Evolutionary conservation across 805 yeast genomes (phyloP).

Genomic region (Yarrowia deformans): DNA sequence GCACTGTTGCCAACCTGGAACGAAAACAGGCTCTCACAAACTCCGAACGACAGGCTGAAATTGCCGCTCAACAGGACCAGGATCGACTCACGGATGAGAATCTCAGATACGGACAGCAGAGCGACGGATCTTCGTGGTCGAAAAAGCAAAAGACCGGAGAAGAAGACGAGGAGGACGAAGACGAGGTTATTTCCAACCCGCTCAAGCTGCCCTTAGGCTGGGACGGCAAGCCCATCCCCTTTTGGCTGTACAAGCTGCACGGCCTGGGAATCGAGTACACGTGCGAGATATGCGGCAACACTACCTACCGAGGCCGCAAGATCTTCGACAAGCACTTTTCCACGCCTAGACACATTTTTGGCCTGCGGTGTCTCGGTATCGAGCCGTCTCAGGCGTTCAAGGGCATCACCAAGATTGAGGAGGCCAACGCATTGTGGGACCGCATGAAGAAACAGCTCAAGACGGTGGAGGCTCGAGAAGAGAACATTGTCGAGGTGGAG

Average conservation of each 20-base stretch:
- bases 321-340: constrained; percentile 77
- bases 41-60: constrained; percentile 67
- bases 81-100: constrained; percentile 22
- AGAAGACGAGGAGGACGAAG: constrained; percentile 51
- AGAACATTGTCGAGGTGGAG: constrained; percentile 78
- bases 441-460: constrained; percentile 54
- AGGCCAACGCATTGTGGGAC: constrained; percentile 67
- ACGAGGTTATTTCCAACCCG: constrained; percentile 54
- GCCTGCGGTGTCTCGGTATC: constrained; percentile 78
- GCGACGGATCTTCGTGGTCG: constrained; percentile 26
- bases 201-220: constrained; percentile 78
- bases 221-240: constrained; percentile 92
- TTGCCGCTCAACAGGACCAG: constrained; percentile 50
- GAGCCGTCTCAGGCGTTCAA: constrained; percentile 61
- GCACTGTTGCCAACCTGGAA: constrained; percentile 51
- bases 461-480: constrained; percentile 54
- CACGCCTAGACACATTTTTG: constrained; percentile 73
- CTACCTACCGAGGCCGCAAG: constrained; percentile 72
- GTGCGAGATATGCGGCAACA: constrained; percentile 90
- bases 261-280: constrained; percentile 75
- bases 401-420: constrained; percentile 70
- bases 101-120: constrained; percentile 40
- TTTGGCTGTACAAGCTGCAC: constrained; percentile 88
- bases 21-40: constrained; percentile 72
- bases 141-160: constrained; percentile 39